Percentiles rank a stretch among this genome's conserved stretches.
These are phyloP conservation scores for Neofusicoccum ribis DNA, from an alignment of 2,329 filamentous ascomycete species.

Conservation along the genomic window DNA sequence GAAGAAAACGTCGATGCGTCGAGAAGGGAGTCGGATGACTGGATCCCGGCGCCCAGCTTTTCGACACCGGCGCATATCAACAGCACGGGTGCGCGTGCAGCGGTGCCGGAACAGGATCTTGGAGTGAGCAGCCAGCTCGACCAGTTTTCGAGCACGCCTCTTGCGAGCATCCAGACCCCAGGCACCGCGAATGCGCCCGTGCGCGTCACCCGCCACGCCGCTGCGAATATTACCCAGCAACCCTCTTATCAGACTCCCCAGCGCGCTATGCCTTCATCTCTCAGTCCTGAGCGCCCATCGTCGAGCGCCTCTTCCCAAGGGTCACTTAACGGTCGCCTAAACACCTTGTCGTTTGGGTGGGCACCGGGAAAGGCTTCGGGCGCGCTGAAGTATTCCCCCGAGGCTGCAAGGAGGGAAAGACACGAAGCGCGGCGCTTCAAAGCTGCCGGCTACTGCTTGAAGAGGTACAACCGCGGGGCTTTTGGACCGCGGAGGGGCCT, in stretches of 20 bases:
- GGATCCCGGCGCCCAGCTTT: slow-evolving; percentile 34
- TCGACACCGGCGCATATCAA: slow-evolving; percentile 24
- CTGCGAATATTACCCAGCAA: slow-evolving; percentile 19
- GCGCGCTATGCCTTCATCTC: slow-evolving; percentile 29
- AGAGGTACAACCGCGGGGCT: slow-evolving; percentile 37
- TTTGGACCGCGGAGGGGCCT: slow-evolving; percentile 39
- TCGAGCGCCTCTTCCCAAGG: slow-evolving; percentile 33
- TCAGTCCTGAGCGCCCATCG: slow-evolving; percentile 26
- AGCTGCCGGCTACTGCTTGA: slow-evolving; percentile 33
- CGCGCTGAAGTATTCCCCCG: slow-evolving; percentile 26
- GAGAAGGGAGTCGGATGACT: slow-evolving; percentile 30
- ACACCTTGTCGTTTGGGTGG: slow-evolving; percentile 21
- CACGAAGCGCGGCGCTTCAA: slow-evolving; percentile 39
- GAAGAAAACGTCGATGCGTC: slow-evolving; percentile 37
- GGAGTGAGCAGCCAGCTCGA: slow-evolving; percentile 16
- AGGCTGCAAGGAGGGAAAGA: slow-evolving; percentile 29
- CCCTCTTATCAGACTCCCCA: slow-evolving; percentile 27
- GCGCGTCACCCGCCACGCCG: slow-evolving; percentile 2
- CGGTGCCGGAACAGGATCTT: slow-evolving; percentile 30
- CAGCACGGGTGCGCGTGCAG: slow-evolving; percentile 13
- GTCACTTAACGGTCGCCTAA: slow-evolving; percentile 28
- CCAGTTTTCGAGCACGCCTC: slow-evolving; percentile 24
- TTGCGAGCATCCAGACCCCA: background rate
- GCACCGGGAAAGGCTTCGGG: slow-evolving; percentile 29
- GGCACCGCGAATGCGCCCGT: slow-evolving; percentile 7